These are phyloP conservation scores for Colletotrichum spinosum DNA, from an alignment of 2,329 filamentous ascomycete genomes.

Conservation along the genomic window DNA sequence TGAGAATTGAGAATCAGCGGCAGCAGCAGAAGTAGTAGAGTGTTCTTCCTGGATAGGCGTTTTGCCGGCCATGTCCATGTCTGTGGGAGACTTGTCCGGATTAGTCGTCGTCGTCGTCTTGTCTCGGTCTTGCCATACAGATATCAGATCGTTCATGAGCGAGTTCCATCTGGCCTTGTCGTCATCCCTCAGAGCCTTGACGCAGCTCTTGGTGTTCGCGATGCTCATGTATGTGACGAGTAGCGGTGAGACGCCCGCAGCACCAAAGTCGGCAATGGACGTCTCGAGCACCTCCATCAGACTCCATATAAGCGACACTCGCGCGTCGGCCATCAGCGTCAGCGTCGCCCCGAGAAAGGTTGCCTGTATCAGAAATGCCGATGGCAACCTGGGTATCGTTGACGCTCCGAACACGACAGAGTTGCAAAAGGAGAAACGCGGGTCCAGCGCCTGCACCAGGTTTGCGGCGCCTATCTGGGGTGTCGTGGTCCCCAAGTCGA, in stretches of 20 bases:
- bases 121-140: slow-evolving; percentile 41
- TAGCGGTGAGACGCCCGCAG: slow-evolving; percentile 49
- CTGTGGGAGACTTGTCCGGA: slow-evolving; percentile 23
- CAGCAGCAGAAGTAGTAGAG: slow-evolving; percentile 2
- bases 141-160: slow-evolving; percentile 42
- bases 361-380: slow-evolving; percentile 51
- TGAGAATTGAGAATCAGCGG: slow-evolving; percentile 8
- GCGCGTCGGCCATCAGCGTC: slow-evolving; percentile 45
- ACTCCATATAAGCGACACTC: slow-evolving; percentile 50
- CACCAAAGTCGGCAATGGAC: slow-evolving; percentile 45
- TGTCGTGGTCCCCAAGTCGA: slow-evolving; percentile 39
- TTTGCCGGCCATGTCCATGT: slow-evolving; percentile 40
- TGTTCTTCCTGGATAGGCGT: slow-evolving; percentile 24
- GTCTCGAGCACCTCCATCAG: slow-evolving; percentile 50
- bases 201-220: slow-evolving; percentile 47
- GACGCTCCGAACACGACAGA: slow-evolving; percentile 50
- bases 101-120: slow-evolving; percentile 5
- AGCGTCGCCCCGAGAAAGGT: slow-evolving; percentile 53
- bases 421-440: slow-evolving; percentile 52
- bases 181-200: slow-evolving; percentile 46
- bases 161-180: slow-evolving; percentile 48
- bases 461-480: slow-evolving; percentile 41
- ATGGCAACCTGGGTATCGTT: slow-evolving; percentile 47
- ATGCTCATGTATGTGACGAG: slow-evolving; percentile 50
- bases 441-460: slow-evolving; percentile 48